Conservation (phyloP, 176 grass and related monocot species). For the Panicum miliaceum region DNA sequence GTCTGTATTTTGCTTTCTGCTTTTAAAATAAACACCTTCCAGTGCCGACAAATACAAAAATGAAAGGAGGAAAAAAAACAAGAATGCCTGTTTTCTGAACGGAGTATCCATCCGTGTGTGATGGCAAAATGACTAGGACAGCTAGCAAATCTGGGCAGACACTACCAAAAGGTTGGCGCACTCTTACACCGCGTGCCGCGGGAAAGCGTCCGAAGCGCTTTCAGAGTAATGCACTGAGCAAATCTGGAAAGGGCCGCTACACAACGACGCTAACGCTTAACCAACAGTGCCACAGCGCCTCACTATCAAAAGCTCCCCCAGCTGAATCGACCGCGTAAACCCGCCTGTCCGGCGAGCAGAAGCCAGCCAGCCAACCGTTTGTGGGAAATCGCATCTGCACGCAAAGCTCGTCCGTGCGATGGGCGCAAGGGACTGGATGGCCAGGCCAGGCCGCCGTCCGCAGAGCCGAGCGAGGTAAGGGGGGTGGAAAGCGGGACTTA, state of each 20-base stretch:
- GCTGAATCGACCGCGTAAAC: background rate
- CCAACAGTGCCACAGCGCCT: background rate
- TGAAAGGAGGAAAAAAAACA: background rate
- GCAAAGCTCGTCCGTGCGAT: background rate
- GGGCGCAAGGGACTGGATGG: background rate
- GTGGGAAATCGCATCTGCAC: background rate
- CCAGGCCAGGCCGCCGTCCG: background rate
- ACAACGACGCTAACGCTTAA: background rate
- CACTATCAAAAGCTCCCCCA: constrained; percentile 1
- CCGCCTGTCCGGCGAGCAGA: background rate
- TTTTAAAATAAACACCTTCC: background rate
- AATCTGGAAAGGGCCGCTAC: background rate
- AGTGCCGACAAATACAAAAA: background rate
- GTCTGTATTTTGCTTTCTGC: background rate
- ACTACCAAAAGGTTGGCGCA: no score
- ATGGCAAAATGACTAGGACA: background rate
- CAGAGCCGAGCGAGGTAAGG: background rate
- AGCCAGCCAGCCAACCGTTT: background rate
- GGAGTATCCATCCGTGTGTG: background rate
- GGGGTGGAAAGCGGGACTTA: background rate
- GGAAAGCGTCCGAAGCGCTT: background rate
- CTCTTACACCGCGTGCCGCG: background rate
- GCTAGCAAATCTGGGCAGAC: background rate
- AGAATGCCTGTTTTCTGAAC: background rate
- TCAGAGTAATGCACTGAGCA: background rate